phyloP scores from a whole-genome alignment of 2,329 filamentous ascomycete species.

The Sporothrix euskadiensis region DNA sequence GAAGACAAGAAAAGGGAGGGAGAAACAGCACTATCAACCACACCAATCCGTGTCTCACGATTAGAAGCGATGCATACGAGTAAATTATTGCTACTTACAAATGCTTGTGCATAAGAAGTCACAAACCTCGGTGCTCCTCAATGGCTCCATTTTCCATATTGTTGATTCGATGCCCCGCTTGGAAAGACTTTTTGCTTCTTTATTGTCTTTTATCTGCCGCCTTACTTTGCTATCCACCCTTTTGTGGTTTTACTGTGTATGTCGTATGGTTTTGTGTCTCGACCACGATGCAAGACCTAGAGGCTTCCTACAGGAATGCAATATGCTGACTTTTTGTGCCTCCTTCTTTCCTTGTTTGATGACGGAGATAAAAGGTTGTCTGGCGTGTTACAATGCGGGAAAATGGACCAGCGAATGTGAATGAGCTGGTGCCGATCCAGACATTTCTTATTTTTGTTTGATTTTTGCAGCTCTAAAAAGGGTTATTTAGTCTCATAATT shows the following conservation, averaged over 20 bases:
- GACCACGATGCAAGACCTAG: not conserved
- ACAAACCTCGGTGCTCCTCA: conserved; percentile 13
- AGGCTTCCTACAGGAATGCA: conserved; percentile 11
- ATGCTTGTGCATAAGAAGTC: not conserved
- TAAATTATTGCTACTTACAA: not conserved
- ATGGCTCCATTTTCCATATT: not conserved
- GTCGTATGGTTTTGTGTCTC: not conserved
- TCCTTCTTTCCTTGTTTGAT: not conserved
- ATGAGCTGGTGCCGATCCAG: not conserved
- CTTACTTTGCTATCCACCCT: not conserved
- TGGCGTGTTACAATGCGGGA: not conserved
- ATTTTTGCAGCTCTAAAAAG: not conserved
- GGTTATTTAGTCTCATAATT: not conserved
- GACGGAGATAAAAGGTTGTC: not conserved
- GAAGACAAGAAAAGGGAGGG: not conserved
- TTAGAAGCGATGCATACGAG: conserved; percentile 21
- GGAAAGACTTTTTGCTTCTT: not conserved
- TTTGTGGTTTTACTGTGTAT: not conserved
- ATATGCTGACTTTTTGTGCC: not conserved
- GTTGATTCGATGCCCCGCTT: not conserved
- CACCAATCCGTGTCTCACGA: conserved; percentile 23
- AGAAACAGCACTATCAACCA: conserved; percentile 17
- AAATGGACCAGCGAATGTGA: not conserved
- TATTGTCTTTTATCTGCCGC: not conserved
- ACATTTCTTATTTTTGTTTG: not conserved